Evolutionary conservation across 495 filamentous ascomycete species (phyloP).

Genomic region (Daldinia decipiens): DNA sequence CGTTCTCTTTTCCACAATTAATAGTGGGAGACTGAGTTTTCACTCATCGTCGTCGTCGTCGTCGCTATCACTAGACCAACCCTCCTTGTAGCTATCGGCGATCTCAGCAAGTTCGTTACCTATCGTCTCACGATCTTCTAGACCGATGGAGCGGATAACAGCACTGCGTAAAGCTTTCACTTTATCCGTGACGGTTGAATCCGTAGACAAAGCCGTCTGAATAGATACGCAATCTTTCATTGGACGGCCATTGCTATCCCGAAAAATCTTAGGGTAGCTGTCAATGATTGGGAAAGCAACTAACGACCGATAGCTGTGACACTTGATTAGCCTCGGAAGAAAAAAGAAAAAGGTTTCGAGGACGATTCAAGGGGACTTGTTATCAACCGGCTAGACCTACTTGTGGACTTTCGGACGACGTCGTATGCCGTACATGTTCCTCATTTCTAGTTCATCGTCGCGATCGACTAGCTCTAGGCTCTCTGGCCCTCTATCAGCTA

Average conservation of each 20-base stretch:
- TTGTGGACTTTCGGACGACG: constrained; percentile 66
- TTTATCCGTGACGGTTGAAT: constrained; percentile 72
- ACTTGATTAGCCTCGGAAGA: constrained; percentile 18
- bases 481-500: constrained; percentile 54
- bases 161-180: constrained; percentile 73
- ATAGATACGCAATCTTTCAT: constrained; percentile 62
- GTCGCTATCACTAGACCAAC: constrained; percentile 87
- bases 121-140: constrained; percentile 85
- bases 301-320: constrained; percentile 55
- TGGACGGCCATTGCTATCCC: constrained; percentile 50
- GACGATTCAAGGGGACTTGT: not conserved
- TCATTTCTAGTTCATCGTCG: constrained; percentile 45
- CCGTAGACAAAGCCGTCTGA: constrained; percentile 75
- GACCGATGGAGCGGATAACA: constrained; percentile 64
- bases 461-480: constrained; percentile 44
- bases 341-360: constrained; percentile 12
- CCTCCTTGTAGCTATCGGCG: constrained; percentile 87
- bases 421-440: constrained; percentile 49
- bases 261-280: constrained; percentile 81
- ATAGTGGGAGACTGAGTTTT: not conserved
- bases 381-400: constrained; percentile 55
- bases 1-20: not conserved
- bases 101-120: constrained; percentile 86
- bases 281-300: constrained; percentile 81
- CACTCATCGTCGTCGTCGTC: constrained; percentile 75